Base-by-base conservation (phyloP, 495 filamentous ascomycete species). In the Penicillium cataractarum region DNA sequence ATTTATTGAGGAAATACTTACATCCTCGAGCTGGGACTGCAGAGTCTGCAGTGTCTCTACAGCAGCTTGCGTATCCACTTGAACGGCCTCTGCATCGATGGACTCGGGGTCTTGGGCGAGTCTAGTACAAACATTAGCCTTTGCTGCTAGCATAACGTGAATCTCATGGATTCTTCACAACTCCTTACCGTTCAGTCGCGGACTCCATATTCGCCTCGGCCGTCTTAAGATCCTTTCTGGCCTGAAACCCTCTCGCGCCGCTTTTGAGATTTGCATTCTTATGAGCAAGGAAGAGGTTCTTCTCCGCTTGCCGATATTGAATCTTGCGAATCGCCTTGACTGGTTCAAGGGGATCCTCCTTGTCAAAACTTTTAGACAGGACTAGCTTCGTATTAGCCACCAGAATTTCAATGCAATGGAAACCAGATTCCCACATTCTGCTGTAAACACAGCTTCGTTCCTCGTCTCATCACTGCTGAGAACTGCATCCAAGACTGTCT, bases 181-280 rank as follows among this genome's bases (percentile, higher is more conserved):
- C 0, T 15, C 29, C 80, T 68, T 66, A 89, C 87, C 83, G 48
- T 29, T 74, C 76, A 40, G 77, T 72, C 10, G 86, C 85, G 15
- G 83, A 77, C 27, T 83, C 82, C 6, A 90, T 72, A 33, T 80
- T 82, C 57, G 84, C 83, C 66, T 95, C 91, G 24, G 87, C 79
- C 13, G 83, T 78, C 40, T 83, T 83, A 42, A 93, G 65, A 3
- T 85, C 84, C 68, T 93, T 93, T 29, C 91, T 78, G 0, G 91
- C 90, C 57, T 89, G 84, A 48, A 89, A 66, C 0, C 91, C 91
- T 61, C 91, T 78, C 0, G 89, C 83, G 21, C 91, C 91, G 65
- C 89, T 92, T 55, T 89, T 80, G 27, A 91, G 66, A 35, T 80
- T 78, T n/a, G 90, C 90, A 66, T 89, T 89, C 65, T 90, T 91